Conservation (phyloP, 2,329 filamentous ascomycete genomes). For the Claviceps cyperi region DNA sequence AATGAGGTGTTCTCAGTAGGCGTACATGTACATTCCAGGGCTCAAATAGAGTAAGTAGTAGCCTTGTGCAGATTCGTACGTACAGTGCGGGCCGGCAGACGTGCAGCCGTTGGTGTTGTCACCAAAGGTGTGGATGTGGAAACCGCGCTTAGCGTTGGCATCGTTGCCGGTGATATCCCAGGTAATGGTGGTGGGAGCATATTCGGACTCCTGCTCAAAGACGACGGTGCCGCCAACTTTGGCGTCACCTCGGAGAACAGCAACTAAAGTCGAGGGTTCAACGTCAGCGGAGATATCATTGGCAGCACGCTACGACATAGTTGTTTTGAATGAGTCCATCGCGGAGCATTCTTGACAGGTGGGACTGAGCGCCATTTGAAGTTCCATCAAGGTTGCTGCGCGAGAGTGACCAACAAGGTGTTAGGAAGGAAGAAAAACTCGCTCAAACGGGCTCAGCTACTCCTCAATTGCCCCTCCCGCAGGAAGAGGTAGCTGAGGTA, state of each 20-base stretch:
- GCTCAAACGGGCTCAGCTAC: slow-evolving; percentile 43
- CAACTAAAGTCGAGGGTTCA: slow-evolving; percentile 46
- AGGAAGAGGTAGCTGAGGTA: slow-evolving; percentile 7
- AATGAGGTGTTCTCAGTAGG: neutral
- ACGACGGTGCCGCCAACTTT: slow-evolving; percentile 85
- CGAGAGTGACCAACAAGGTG: slow-evolving; percentile 8
- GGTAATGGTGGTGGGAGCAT: slow-evolving; percentile 66
- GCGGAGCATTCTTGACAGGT: slow-evolving; percentile 15
- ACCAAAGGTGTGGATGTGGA: slow-evolving; percentile 98
- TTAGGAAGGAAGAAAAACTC: slow-evolving; percentile 26
- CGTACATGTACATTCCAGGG: neutral
- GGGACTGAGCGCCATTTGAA: slow-evolving; percentile 27
- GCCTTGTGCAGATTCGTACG: slow-evolving; percentile 22
- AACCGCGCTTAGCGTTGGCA: slow-evolving; percentile 87
- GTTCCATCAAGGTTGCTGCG: slow-evolving; percentile 31
- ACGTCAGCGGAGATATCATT: slow-evolving; percentile 3
- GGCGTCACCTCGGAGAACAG: slow-evolving; percentile 94
- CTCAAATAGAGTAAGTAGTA: slow-evolving; percentile 7
- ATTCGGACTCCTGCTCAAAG: slow-evolving; percentile 86
- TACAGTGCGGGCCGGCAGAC: slow-evolving; percentile 93
- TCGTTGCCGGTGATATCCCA: slow-evolving; percentile 92
- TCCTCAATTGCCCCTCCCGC: slow-evolving; percentile 5
- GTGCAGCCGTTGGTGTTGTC: slow-evolving; percentile 99
- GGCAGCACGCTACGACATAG: neutral
- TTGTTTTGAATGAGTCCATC: slow-evolving; percentile 12